Evolutionary conservation across 306 rosid species (phyloP).

Genomic region (Cicer arietinum): DNA sequence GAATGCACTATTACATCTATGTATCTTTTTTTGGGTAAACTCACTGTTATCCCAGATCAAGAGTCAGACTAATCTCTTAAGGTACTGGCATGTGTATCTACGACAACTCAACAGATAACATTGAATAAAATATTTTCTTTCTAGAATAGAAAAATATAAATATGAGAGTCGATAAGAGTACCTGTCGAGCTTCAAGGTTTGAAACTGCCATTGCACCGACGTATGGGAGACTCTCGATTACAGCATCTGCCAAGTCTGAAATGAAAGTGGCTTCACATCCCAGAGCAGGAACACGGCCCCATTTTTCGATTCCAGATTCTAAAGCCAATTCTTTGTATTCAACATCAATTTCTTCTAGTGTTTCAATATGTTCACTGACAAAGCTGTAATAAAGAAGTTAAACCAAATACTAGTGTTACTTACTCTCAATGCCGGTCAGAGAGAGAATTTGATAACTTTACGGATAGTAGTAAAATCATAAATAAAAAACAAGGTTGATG

Average conservation of each 20-base stretch:
- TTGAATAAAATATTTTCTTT: constrained; percentile 18
- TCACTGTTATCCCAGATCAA: neutral
- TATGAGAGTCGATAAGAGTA: constrained; percentile 40
- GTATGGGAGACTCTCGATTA: constrained; percentile 93
- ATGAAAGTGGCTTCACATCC: constrained; percentile 97
- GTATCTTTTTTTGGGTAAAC: neutral
- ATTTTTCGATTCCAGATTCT: constrained; percentile 81
- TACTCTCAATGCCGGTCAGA: neutral
- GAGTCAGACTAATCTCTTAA: neutral
- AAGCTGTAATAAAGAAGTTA: constrained; percentile 69
- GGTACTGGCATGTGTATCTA: neutral
- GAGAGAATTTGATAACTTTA: neutral
- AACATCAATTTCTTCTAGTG: constrained; percentile 96
- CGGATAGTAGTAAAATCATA: constrained; percentile 21
- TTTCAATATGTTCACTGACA: constrained; percentile 99
- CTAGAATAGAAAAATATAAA: neutral
- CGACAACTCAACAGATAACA: constrained; percentile 2
- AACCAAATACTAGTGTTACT: constrained; percentile 20
- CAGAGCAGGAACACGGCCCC: constrained; percentile 99
- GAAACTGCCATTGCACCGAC: constrained; percentile 99
- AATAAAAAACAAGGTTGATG: constrained; percentile 6
- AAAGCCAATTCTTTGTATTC: constrained; percentile 97
- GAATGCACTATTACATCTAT: neutral
- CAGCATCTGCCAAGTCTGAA: constrained; percentile 98
- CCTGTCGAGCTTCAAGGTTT: constrained; percentile 98